Conservation (phyloP, 345 rosid genomes). For the Mercurialis annua region DNA sequence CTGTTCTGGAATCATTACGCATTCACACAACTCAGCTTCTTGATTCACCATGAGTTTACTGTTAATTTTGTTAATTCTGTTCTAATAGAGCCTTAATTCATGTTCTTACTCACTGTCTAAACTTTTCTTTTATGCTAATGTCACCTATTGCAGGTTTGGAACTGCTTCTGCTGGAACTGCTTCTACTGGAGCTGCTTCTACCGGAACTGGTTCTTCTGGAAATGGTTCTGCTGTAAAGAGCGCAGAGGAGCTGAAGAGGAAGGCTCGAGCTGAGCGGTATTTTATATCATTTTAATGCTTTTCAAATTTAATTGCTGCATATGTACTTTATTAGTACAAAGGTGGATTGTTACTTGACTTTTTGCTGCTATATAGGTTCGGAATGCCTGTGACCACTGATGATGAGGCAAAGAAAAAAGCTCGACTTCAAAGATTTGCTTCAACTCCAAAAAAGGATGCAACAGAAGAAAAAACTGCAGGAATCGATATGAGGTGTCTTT, state of each 20-base stretch:
- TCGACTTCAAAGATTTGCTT: slow-evolving; percentile 69
- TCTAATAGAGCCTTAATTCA: background rate
- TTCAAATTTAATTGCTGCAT: background rate
- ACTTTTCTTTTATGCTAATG: background rate
- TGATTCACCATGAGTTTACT: too few relatives aligned
- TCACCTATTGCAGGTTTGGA: slow-evolving; percentile 59
- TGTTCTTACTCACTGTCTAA: background rate
- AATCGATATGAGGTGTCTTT: slow-evolving; percentile 64
- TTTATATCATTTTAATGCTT: too few relatives aligned
- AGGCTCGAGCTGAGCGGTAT: slow-evolving; percentile 94
- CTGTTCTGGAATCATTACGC: too few relatives aligned
- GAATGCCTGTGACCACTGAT: slow-evolving; percentile 47
- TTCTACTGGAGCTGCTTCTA: too few relatives aligned
- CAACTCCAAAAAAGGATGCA: slow-evolving; percentile 48
- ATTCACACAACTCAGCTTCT: too few relatives aligned
- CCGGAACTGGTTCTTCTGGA: slow-evolving; percentile 60
- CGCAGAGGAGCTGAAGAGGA: slow-evolving; percentile 80
- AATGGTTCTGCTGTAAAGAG: slow-evolving; percentile 39
- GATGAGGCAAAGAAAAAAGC: slow-evolving; percentile 85
- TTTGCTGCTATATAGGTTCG: slow-evolving; percentile 49
- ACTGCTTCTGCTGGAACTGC: slow-evolving; percentile 24
- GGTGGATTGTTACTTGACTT: background rate
- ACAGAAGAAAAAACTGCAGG: slow-evolving; percentile 85
- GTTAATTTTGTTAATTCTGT: background rate
- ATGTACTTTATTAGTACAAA: background rate